phyloP scores from a whole-genome alignment of 2,329 filamentous ascomycete species.

The Pleomassaria siparia region DNA sequence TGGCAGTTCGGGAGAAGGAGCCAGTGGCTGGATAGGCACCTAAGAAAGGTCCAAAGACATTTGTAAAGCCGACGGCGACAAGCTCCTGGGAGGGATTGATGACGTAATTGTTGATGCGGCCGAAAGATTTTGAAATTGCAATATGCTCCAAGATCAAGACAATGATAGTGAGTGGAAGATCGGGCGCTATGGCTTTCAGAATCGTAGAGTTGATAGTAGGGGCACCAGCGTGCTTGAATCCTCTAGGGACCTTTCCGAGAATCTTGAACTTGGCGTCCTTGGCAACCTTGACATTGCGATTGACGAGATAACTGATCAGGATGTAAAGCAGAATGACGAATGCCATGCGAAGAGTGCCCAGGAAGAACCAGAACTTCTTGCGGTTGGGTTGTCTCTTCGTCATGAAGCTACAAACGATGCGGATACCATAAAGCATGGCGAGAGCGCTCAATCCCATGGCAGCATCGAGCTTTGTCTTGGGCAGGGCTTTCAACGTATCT shows the following conservation, averaged over 20 bases:
- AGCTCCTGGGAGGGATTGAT: conserved; percentile 96
- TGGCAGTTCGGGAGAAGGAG: conserved; percentile 93
- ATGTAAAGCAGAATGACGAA: conserved; percentile 94
- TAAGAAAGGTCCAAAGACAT: conserved; percentile 85
- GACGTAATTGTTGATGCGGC: conserved; percentile 91
- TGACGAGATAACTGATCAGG: conserved; percentile 83
- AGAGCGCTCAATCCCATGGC: conserved; percentile 84
- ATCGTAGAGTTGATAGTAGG: conserved; percentile 69
- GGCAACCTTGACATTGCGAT: conserved; percentile 60
- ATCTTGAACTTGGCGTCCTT: conserved; percentile 70
- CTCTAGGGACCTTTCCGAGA: conserved; percentile 73
- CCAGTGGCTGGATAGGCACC: conserved; percentile 91
- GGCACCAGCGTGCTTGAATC: conserved; percentile 77
- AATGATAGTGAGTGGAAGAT: conserved; percentile 84
- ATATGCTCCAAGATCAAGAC: conserved; percentile 98
- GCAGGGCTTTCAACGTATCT: conserved; percentile 75
- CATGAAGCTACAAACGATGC: conserved; percentile 62
- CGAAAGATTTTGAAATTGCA: conserved; percentile 95
- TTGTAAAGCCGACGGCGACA: conserved; percentile 87
- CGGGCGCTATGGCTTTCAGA: conserved; percentile 66
- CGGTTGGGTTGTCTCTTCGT: conserved; percentile 70
- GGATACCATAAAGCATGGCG: conserved; percentile 69
- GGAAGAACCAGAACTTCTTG: conserved; percentile 85
- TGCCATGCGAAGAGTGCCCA: conserved; percentile 84
- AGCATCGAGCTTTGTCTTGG: conserved; percentile 70